Conservation (phyloP, 805 yeast species). For the Wickerhamomyces mucosus region DNA sequence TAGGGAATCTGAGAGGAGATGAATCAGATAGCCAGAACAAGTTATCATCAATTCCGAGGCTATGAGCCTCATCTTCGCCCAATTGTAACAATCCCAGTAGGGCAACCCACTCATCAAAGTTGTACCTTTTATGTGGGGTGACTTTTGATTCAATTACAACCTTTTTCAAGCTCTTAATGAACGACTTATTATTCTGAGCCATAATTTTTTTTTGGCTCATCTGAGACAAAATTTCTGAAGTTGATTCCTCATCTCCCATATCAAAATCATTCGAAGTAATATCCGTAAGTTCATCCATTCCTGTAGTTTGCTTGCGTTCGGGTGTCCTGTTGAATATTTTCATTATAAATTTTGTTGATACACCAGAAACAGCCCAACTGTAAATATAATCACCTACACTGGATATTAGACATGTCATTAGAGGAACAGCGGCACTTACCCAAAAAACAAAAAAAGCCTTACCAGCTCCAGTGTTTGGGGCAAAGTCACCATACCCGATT, state of each 20-base stretch:
- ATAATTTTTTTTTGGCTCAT: constrained; percentile 1
- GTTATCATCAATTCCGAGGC: constrained; percentile 16
- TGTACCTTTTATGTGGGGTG: constrained; percentile 27
- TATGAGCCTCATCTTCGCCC: constrained; percentile 13
- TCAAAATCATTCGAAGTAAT: background rate
- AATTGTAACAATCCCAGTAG: constrained; percentile 25
- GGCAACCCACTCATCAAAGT: constrained; percentile 43
- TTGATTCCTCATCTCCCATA: background rate
- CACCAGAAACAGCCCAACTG: constrained; percentile 15
- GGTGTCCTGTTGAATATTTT: constrained; percentile 4
- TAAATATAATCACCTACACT: constrained; percentile 57
- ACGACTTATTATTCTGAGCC: constrained; percentile 2
- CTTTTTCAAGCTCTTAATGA: constrained; percentile 15
- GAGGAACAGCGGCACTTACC: constrained; percentile 78
- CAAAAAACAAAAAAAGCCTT: constrained; percentile 66
- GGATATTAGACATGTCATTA: constrained; percentile 75
- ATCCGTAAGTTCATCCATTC: background rate
- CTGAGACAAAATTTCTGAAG: constrained; percentile 1
- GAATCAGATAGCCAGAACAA: constrained; percentile 55
- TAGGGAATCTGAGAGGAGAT: constrained; percentile 64
- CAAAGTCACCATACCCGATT: constrained; percentile 76
- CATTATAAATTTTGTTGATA: constrained; percentile 3
- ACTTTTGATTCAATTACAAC: constrained; percentile 9
- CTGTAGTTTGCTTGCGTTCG: background rate
- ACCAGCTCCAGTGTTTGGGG: constrained; percentile 57